A percentile compares a stretch with the other conserved stretches of the same genome.
Conservation (phyloP, 139 green algal species). For the Desmodesmus armatus region DNA sequence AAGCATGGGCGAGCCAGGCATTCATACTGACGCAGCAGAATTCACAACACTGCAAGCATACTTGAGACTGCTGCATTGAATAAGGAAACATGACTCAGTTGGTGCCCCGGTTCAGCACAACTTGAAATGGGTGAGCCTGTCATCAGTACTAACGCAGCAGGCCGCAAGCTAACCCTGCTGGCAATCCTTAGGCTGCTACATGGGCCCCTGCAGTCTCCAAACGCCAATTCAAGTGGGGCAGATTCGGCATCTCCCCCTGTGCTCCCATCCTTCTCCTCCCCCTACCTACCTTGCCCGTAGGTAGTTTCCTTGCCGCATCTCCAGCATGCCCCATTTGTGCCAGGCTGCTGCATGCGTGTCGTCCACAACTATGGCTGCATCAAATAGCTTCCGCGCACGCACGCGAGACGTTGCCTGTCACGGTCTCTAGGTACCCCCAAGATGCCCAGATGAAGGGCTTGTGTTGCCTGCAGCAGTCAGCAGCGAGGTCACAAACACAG, state of each 20-base stretch:
- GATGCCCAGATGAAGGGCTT: conserved; percentile 94
- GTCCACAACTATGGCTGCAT: conserved; percentile 92
- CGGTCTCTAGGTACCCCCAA: conserved; percentile 90
- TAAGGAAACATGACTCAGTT: too few relatives aligned
- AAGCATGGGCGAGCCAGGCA: too few relatives aligned
- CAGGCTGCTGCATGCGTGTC: conserved; percentile 89
- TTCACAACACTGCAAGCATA: too few relatives aligned
- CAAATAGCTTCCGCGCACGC: conserved; percentile 93
- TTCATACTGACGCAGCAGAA: too few relatives aligned
- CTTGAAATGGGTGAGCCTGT: too few relatives aligned
- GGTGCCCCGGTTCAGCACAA: too few relatives aligned
- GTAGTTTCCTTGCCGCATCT: conserved; percentile 92
- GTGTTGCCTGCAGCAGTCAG: conserved; percentile 55
- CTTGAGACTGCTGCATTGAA: too few relatives aligned
- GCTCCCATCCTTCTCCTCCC: conserved; percentile 52
- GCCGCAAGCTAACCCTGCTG: background rate
- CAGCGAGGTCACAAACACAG: too few relatives aligned
- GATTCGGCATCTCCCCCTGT: too few relatives aligned
- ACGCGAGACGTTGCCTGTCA: conserved; percentile 67
- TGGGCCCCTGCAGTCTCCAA: too few relatives aligned
- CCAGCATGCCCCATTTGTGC: conserved; percentile 97
- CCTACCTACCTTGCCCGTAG: conserved; percentile 69
- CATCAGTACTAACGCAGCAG: too few relatives aligned
- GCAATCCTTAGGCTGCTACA: background rate
- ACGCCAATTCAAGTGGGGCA: too few relatives aligned